A percentile compares a stretch with the other conserved stretches of the same genome.
phyloP scores from a whole-genome alignment of 2,329 filamentous ascomycete genomes.

The Arthrobotrys sinensis region DNA sequence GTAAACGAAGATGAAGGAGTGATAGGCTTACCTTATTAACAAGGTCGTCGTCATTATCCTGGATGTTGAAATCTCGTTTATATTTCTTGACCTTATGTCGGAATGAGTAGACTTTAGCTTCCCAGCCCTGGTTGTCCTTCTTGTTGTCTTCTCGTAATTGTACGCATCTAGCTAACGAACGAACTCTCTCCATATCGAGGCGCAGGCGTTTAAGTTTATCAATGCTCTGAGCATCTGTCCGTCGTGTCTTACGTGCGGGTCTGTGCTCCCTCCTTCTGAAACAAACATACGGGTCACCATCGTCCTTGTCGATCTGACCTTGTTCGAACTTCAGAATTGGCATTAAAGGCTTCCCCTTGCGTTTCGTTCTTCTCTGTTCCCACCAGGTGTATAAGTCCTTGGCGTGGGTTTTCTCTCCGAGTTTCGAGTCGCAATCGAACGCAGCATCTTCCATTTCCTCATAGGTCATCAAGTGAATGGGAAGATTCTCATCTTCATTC shows the following conservation, averaged over 20 bases:
- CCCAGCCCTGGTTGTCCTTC: conserved; percentile 81
- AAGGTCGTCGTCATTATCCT: conserved; percentile 92
- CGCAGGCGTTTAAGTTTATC: conserved; percentile 95
- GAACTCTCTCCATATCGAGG: conserved; percentile 89
- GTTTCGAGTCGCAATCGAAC: conserved; percentile 56
- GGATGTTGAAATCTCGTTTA: conserved; percentile 90
- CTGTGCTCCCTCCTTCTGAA: conserved; percentile 95
- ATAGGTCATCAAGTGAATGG: conserved; percentile 82
- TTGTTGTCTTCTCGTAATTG: conserved; percentile 85
- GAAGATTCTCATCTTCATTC: conserved; percentile 76
- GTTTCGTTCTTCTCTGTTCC: conserved; percentile 78
- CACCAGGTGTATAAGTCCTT: conserved; percentile 73
- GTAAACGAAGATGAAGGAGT: conserved; percentile 61
- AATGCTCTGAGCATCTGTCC: conserved; percentile 91
- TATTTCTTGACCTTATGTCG: conserved; percentile 85
- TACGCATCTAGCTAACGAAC: conserved; percentile 82
- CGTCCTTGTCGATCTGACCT: conserved; percentile 87
- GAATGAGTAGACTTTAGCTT: conserved; percentile 86
- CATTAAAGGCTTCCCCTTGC: conserved; percentile 81
- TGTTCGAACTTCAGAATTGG: conserved; percentile 92
- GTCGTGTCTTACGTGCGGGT: conserved; percentile 93
- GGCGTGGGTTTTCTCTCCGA: conserved; percentile 45
- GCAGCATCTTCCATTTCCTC: conserved; percentile 78
- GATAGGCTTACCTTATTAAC: conserved; percentile 83
- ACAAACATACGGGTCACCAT: conserved; percentile 97